phyloP scores from a whole-genome alignment of 495 filamentous ascomycete species.

The Parathielavia appendiculata region DNA sequence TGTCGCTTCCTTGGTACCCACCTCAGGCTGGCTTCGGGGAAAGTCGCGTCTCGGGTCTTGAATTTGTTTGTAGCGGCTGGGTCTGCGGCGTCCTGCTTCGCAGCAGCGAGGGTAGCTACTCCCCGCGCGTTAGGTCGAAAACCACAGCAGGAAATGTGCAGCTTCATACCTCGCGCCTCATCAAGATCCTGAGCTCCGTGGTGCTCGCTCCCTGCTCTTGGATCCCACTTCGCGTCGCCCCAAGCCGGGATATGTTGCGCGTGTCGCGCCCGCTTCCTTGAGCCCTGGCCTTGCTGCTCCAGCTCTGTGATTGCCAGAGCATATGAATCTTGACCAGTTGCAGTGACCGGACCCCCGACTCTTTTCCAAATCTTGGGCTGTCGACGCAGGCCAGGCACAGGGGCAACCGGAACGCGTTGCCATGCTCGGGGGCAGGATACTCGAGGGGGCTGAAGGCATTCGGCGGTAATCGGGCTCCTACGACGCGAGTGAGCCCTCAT shows the following conservation, averaged over 20 bases:
- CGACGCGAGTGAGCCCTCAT: slow-evolving; percentile 10
- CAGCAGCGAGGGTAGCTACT: slow-evolving; percentile 13
- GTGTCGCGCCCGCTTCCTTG: slow-evolving; percentile 27
- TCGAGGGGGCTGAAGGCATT: slow-evolving; percentile 22
- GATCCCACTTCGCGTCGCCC: slow-evolving; percentile 24
- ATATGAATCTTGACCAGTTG: slow-evolving; percentile 6
- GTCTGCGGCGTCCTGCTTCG: slow-evolving; percentile 4
- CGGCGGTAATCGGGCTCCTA: slow-evolving; percentile 24
- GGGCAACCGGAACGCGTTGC: slow-evolving; percentile 30
- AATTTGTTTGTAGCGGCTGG: background rate
- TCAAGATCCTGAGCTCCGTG: slow-evolving; percentile 26
- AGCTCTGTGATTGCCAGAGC: slow-evolving; percentile 25
- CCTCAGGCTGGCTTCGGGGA: slow-evolving; percentile 20
- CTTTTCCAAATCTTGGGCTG: slow-evolving; percentile 34
- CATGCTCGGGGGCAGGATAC: slow-evolving; percentile 25
- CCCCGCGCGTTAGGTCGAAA: background rate
- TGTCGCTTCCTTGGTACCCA: slow-evolving; percentile 35
- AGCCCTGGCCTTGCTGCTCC: slow-evolving; percentile 16
- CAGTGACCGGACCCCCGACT: slow-evolving; percentile 19
- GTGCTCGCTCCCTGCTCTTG: slow-evolving; percentile 3
- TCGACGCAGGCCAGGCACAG: slow-evolving; percentile 12
- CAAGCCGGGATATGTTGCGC: slow-evolving; percentile 20
- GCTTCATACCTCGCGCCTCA: slow-evolving; percentile 26
- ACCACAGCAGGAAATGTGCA: background rate
- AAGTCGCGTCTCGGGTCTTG: slow-evolving; percentile 17